Conservation (phyloP, 192 early-diverging fungal species). For the Coemansia umbellata region DNA sequence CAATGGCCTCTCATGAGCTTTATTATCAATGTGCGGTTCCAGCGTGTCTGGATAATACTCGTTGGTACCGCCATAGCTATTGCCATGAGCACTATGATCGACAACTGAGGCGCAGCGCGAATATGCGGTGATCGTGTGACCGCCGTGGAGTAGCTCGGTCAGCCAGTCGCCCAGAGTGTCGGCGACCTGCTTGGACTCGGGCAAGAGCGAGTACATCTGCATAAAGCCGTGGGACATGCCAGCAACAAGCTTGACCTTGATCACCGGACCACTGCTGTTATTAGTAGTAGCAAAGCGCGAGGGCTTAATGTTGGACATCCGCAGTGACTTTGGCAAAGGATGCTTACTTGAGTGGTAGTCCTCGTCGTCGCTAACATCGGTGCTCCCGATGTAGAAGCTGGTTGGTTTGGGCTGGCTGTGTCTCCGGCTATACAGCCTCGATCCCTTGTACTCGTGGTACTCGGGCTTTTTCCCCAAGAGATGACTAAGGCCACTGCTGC, state of each 20-base stretch:
- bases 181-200: slow-evolving; percentile 35
- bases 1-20: too few species aligned
- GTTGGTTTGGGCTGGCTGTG: slow-evolving; percentile 27
- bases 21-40: too few species aligned
- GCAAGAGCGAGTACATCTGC: slow-evolving; percentile 50
- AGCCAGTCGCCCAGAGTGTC: slow-evolving; percentile 36
- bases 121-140: slow-evolving; percentile 9
- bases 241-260: slow-evolving; percentile 47
- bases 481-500: too few species aligned
- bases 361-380: slow-evolving; percentile 43
- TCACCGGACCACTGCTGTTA: background rate
- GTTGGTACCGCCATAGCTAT: too few species aligned
- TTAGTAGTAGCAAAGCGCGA: background rate
- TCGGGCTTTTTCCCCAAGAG: too few species aligned
- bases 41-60: too few species aligned
- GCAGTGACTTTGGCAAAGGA: slow-evolving; percentile 4
- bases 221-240: slow-evolving; percentile 51
- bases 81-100: background rate
- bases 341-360: background rate
- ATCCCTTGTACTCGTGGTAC: slow-evolving; percentile 19
- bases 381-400: slow-evolving; percentile 44
- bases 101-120: slow-evolving; percentile 29
- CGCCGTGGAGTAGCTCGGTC: slow-evolving; percentile 25
- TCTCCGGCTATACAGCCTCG: slow-evolving; percentile 18
- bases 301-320: slow-evolving; percentile 27